Percentiles rank a stretch among this genome's conserved stretches.
These are phyloP conservation scores for Thuja plicata DNA, from an alignment of 83 land plant genomes.

Conservation along the genomic window DNA sequence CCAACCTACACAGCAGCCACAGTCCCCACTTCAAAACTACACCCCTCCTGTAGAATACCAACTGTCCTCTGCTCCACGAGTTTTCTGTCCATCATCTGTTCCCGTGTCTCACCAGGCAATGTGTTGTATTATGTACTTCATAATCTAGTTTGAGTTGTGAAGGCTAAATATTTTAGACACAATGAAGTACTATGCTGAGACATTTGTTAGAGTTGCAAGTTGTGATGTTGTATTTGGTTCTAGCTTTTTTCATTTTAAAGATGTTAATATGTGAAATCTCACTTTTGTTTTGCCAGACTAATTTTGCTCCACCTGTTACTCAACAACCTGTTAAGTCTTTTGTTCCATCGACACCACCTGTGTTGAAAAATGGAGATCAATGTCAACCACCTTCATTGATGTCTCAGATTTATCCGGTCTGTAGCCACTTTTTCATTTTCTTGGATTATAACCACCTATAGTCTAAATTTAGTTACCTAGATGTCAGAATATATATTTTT, in stretches of 20 bases:
- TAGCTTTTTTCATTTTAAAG: not conserved
- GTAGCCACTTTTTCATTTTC: slow-evolving; percentile 17
- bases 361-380: slow-evolving; percentile 56
- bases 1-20: slow-evolving; percentile 28
- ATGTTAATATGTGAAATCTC: not conserved
- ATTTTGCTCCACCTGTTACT: slow-evolving; percentile 34
- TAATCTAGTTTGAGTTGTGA: not conserved
- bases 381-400: slow-evolving; percentile 69
- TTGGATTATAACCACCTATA: not conserved
- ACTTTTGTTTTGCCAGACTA: slow-evolving; percentile 30
- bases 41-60: slow-evolving; percentile 28
- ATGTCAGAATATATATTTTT: not conserved
- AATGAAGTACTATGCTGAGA: not conserved
- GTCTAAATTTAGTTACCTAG: not conserved
- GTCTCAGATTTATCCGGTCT: slow-evolving; percentile 70
- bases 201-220: not conserved
- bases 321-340: slow-evolving; percentile 61
- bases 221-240: not conserved
- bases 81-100: slow-evolving; percentile 46
- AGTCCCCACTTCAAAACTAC: slow-evolving; percentile 19
- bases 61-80: slow-evolving; percentile 26
- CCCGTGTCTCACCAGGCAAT: slow-evolving; percentile 30
- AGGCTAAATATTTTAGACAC: not conserved
- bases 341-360: slow-evolving; percentile 68
- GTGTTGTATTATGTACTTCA: not conserved